Percentiles rank a stretch among this genome's conserved stretches.
These are phyloP conservation scores for Cystobasidium slooffiae DNA, from an alignment of 1,284 basidiomycete species.

Conservation along the genomic window DNA sequence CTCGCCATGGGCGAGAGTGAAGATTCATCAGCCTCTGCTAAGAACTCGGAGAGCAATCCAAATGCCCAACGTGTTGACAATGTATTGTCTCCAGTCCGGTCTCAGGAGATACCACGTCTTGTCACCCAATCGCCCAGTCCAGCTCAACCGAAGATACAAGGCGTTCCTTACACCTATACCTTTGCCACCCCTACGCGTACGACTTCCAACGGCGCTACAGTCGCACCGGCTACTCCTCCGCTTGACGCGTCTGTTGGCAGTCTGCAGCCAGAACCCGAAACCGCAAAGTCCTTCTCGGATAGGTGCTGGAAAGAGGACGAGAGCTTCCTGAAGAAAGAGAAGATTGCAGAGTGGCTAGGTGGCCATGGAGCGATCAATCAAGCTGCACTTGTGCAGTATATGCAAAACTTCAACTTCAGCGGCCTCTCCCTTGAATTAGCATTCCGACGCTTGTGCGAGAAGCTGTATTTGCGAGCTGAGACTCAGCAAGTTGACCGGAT, in stretches of 20 bases:
- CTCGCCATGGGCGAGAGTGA: neutral
- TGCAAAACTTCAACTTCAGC: slow-evolving; percentile 86
- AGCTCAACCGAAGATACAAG: neutral
- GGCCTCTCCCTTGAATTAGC: slow-evolving; percentile 81
- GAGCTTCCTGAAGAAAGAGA: slow-evolving; percentile 79
- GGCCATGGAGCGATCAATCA: slow-evolving; percentile 83
- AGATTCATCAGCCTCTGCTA: neutral
- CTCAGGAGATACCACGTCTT: slow-evolving; percentile 9
- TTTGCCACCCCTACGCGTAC: neutral
- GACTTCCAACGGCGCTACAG: neutral
- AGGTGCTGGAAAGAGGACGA: slow-evolving; percentile 88
- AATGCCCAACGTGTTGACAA: neutral
- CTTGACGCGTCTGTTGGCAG: slow-evolving; percentile 13
- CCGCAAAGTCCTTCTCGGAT: slow-evolving; percentile 72
- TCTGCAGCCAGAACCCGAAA: slow-evolving; percentile 51
- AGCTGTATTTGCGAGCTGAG: slow-evolving; percentile 91
- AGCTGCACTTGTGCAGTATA: slow-evolving; percentile 74
- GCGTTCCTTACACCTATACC: neutral
- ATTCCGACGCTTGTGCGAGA: slow-evolving; percentile 85
- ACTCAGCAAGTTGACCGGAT: slow-evolving; percentile 98
- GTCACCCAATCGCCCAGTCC: slow-evolving; percentile 40
- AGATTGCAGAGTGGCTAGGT: slow-evolving; percentile 95
- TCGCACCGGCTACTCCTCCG: neutral
- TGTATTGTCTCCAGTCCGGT: neutral
- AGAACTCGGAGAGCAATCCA: no score